Percentiles rank a stretch among this genome's conserved stretches.
Evolutionary conservation across 495 filamentous ascomycete species (phyloP).

Genomic region (Jackrogersella minutella): DNA sequence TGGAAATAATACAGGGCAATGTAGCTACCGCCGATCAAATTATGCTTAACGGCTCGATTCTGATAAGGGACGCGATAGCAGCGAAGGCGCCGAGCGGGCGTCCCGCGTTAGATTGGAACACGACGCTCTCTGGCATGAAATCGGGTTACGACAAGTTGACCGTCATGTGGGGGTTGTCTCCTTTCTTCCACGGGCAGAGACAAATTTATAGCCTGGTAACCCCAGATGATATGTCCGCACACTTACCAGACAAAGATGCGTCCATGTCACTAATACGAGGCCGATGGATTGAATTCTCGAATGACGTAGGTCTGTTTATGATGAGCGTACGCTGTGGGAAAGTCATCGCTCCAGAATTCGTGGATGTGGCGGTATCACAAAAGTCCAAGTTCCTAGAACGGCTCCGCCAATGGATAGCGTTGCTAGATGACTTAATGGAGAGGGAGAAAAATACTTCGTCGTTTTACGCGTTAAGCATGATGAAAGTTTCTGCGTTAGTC

Average conservation of each 20-base stretch:
- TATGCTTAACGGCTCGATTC: conserved; percentile 23
- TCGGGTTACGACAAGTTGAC: conserved; percentile 32
- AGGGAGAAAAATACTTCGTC: conserved; percentile 13
- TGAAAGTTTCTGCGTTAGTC: conserved; percentile 23
- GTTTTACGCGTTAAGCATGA: conserved; percentile 22
- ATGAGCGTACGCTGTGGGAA: conserved; percentile 27
- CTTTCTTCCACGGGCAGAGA: conserved; percentile 33
- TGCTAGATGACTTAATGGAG: conserved; percentile 18
- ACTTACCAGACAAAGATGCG: conserved; percentile 16
- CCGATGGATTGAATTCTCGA: conserved; percentile 32
- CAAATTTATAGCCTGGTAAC: neutral
- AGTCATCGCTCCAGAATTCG: conserved; percentile 1
- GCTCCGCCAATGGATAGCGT: conserved; percentile 26
- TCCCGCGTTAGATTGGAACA: conserved; percentile 5
- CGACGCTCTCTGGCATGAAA: conserved; percentile 20
- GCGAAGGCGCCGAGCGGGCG: neutral
- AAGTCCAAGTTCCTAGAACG: conserved; percentile 19
- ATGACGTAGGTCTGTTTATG: conserved; percentile 35
- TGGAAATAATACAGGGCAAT: conserved; percentile 46
- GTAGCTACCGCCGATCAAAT: conserved; percentile 38
- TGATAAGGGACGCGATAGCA: conserved; percentile 25
- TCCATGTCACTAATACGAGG: conserved; percentile 7
- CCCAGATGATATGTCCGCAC: neutral
- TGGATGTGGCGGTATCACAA: conserved; percentile 10
- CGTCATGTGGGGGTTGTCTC: conserved; percentile 34